Conservation (phyloP, 2,329 filamentous ascomycete genomes). For the Colletotrichum euphorbiae region DNA sequence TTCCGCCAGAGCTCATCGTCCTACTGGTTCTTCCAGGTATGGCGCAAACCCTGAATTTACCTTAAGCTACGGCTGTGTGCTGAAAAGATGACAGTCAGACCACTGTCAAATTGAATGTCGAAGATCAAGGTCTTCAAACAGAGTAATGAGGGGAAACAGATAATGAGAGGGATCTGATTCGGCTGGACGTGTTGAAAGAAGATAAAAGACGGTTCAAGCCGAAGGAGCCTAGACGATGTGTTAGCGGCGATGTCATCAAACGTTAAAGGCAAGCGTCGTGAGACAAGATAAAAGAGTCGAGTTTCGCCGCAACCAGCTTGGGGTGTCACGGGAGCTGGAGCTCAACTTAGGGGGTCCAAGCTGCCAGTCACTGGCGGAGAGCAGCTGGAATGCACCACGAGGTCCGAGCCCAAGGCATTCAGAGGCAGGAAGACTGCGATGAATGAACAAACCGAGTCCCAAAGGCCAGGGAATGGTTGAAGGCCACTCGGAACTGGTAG, state of each 20-base stretch:
- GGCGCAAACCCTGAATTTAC: conserved; percentile 13
- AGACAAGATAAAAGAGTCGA: conserved; percentile 38
- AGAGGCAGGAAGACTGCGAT: conserved; percentile 32
- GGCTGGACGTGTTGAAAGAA: conserved; percentile 21
- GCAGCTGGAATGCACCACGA: conserved; percentile 29
- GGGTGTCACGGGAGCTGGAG: conserved; percentile 36
- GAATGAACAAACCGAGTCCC: conserved; percentile 31
- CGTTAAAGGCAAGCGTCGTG: conserved; percentile 38
- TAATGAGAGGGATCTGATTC: conserved; percentile 11
- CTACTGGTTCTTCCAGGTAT: conserved; percentile 3
- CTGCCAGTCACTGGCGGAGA: conserved; percentile 26
- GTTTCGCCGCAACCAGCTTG: conserved; percentile 37
- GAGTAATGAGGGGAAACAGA: background rate
- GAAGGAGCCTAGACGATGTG: conserved; percentile 29
- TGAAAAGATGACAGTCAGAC: background rate
- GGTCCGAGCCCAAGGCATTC: conserved; percentile 31
- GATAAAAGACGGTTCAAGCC: conserved; percentile 45
- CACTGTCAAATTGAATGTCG: background rate
- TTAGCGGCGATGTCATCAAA: conserved; percentile 38
- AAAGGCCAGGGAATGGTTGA: background rate
- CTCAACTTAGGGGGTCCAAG: conserved; percentile 34
- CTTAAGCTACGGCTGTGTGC: background rate
- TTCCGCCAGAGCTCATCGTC: conserved; percentile 61
- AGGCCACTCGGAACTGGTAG: background rate
- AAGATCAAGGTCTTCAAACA: conserved; percentile 22